Conservation (phyloP, 2,329 filamentous ascomycete genomes). For the Colletotrichum incanum region DNA sequence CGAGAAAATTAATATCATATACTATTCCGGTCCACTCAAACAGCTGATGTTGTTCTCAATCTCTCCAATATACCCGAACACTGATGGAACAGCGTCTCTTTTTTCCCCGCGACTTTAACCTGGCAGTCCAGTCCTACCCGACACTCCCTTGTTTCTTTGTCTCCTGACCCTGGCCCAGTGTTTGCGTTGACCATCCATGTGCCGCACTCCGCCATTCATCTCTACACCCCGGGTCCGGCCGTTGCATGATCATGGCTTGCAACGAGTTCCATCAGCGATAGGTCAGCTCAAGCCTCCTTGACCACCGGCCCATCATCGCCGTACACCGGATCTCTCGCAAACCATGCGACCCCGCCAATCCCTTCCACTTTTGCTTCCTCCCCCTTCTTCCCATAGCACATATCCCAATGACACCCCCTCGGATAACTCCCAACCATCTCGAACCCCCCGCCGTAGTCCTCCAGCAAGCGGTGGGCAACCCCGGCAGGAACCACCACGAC, state of each 20-base stretch:
- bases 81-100: too few relatives aligned
- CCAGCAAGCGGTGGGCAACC: constrained; percentile 74
- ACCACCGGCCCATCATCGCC: constrained; percentile 39
- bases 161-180: neutral
- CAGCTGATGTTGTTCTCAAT: too few relatives aligned
- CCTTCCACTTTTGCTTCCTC: constrained; percentile 66
- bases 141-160: neutral
- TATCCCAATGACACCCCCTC: constrained; percentile 73
- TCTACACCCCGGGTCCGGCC: neutral
- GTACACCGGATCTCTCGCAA: constrained; percentile 45
- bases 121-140: too few relatives aligned
- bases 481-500: constrained; percentile 77
- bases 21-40: too few relatives aligned
- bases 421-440: constrained; percentile 80
- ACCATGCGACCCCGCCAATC: constrained; percentile 41
- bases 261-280: constrained; percentile 50
- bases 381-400: constrained; percentile 76
- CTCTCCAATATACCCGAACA: too few relatives aligned
- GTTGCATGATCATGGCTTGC: constrained; percentile 24
- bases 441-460: constrained; percentile 70
- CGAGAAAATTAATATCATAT: too few relatives aligned
- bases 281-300: neutral
- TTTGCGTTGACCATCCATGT: too few relatives aligned
- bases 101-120: too few relatives aligned
- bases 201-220: too few relatives aligned